Percentiles rank a stretch among this genome's conserved stretches.
Evolutionary conservation across 2,329 filamentous ascomycete genomes (phyloP).

Genomic region (Claviceps spartinae): DNA sequence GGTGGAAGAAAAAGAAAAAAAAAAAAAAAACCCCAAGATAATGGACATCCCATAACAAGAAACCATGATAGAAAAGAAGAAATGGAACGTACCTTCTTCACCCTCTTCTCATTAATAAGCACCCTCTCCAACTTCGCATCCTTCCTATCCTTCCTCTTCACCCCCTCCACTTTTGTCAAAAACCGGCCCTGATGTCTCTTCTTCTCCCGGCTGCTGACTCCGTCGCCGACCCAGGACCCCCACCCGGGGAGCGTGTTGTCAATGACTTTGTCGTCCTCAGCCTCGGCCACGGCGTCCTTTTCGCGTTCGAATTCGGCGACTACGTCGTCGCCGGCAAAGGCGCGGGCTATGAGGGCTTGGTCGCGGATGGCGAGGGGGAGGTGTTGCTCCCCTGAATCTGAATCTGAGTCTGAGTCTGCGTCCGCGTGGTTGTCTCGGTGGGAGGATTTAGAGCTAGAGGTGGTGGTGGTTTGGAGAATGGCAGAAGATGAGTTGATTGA

Average conservation of each 20-base stretch:
- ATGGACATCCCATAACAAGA: neutral
- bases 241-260: constrained; percentile 86
- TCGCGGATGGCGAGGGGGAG: constrained; percentile 46
- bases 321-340: constrained; percentile 83
- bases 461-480: constrained; percentile 7
- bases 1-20: neutral
- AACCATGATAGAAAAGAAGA: neutral
- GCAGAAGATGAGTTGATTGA: constrained; percentile 5
- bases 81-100: constrained; percentile 61
- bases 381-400: constrained; percentile 35
- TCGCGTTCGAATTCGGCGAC: constrained; percentile 68
- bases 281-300: constrained; percentile 56
- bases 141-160: constrained; percentile 63
- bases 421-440: neutral
- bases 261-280: constrained; percentile 71
- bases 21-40: neutral
- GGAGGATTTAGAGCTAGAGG: no score
- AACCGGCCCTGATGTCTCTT: constrained; percentile 49
- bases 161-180: constrained; percentile 54
- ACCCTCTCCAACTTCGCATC: constrained; percentile 73
- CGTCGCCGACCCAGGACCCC: constrained; percentile 83
- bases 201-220: constrained; percentile 57
- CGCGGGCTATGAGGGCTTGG: constrained; percentile 59
- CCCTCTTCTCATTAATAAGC: constrained; percentile 81
- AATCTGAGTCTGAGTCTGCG: constrained; percentile 20